Evolutionary conservation across 1,284 basidiomycete species (phyloP).

Genomic region (Pyrrhoderma noxium): DNA sequence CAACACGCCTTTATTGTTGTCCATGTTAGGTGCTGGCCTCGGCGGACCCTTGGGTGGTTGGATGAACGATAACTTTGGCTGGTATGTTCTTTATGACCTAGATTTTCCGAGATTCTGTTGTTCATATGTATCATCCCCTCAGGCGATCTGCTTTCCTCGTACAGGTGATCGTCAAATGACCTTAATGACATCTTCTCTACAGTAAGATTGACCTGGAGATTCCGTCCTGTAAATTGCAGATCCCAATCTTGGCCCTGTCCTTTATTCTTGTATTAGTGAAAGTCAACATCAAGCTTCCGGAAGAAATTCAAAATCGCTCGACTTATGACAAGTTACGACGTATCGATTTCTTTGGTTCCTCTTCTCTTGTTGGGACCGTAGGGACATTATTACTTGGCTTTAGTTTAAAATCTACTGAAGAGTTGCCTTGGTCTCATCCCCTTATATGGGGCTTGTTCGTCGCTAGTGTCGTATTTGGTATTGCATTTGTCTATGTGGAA

Average conservation of each 20-base stretch:
- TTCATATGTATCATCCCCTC: slow-evolving; percentile 2
- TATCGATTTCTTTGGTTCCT: slow-evolving; percentile 77
- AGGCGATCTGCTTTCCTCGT: slow-evolving; percentile 66
- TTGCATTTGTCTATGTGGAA: slow-evolving; percentile 68
- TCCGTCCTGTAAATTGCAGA: slow-evolving; percentile 33
- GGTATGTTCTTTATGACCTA: slow-evolving; percentile 44
- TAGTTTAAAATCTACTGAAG: slow-evolving; percentile 75
- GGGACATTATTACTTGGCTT: slow-evolving; percentile 71
- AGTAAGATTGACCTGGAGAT: slow-evolving; percentile 14
- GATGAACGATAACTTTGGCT: slow-evolving; percentile 77
- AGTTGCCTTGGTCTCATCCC: slow-evolving; percentile 70
- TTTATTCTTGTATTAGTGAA: slow-evolving; percentile 63
- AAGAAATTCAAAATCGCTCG: slow-evolving; percentile 51
- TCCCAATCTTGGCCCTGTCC: slow-evolving; percentile 68
- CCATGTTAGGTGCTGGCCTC: slow-evolving; percentile 47
- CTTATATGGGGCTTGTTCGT: slow-evolving; percentile 59
- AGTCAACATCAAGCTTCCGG: slow-evolving; percentile 62
- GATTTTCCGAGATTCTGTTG: background rate
- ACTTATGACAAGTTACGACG: slow-evolving; percentile 60
- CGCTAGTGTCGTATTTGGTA: slow-evolving; percentile 44
- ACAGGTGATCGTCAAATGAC: slow-evolving; percentile 38
- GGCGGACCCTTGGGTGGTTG: slow-evolving; percentile 88
- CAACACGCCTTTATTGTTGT: background rate
- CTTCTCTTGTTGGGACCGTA: slow-evolving; percentile 70
- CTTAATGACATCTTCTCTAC: slow-evolving; percentile 16